These are phyloP conservation scores for Alternaria angustiovoidea DNA, from an alignment of 2,329 filamentous ascomycete species.

Conservation along the genomic window DNA sequence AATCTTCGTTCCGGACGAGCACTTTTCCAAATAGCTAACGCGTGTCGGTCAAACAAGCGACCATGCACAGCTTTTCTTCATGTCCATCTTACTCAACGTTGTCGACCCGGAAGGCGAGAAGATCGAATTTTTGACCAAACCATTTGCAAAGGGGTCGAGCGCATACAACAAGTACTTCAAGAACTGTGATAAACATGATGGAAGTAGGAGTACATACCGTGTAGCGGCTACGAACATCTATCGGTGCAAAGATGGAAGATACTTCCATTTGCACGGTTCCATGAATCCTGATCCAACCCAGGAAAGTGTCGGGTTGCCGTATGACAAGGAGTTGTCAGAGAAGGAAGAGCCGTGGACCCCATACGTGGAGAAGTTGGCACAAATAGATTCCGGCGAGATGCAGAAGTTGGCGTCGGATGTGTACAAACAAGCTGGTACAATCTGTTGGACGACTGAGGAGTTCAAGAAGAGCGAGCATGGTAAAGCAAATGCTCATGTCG, in stretches of 20 bases:
- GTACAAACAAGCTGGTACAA: constrained; percentile 53
- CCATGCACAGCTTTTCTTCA: constrained; percentile 56
- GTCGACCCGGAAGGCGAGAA: constrained; percentile 45
- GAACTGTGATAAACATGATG: constrained; percentile 36
- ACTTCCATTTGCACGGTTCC: constrained; percentile 58
- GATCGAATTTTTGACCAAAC: constrained; percentile 16
- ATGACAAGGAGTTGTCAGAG: constrained; percentile 30
- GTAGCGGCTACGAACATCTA: constrained; percentile 58
- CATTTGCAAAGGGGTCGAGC: constrained; percentile 18
- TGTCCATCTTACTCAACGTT: constrained; percentile 50
- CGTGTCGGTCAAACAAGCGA: constrained; percentile 27
- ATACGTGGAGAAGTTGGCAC: constrained; percentile 45
- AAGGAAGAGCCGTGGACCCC: constrained; percentile 44
- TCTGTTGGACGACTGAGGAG: constrained; percentile 50
- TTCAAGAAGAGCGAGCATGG: constrained; percentile 53
- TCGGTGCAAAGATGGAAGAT: constrained; percentile 55
- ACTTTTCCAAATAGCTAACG: background rate
- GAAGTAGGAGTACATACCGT: constrained; percentile 34
- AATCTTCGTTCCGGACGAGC: constrained; percentile 24
- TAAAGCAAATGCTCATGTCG: constrained; percentile 53
- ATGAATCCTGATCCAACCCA: constrained; percentile 59
- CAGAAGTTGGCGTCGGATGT: constrained; percentile 49
- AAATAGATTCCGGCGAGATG: constrained; percentile 47
- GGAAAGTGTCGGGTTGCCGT: constrained; percentile 47
- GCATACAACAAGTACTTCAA: constrained; percentile 38